Conservation (phyloP, 768 basidiomycete genomes). For the Boletus insuetus region DNA sequence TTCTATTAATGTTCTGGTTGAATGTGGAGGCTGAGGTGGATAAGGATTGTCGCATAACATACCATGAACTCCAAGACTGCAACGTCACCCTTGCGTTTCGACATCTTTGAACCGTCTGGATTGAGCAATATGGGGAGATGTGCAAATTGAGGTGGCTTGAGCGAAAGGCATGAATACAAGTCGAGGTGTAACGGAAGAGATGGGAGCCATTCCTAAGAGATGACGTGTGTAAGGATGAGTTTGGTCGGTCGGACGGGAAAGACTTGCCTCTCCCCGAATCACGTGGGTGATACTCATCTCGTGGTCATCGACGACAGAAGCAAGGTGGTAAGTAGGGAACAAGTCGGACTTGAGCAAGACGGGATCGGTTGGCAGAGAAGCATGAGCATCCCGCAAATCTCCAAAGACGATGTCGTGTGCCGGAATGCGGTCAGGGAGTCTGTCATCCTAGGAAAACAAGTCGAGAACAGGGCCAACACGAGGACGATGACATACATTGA, state of each 20-base stretch:
- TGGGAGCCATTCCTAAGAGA: conserved; percentile 86
- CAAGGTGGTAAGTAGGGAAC: conserved; percentile 95
- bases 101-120: conserved; percentile 89
- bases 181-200: conserved; percentile 91
- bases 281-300: conserved; percentile 97
- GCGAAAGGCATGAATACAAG: conserved; percentile 74
- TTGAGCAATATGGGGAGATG: conserved; percentile 92
- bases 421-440: conserved; percentile 47
- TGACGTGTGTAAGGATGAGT: not conserved
- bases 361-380: conserved; percentile 83
- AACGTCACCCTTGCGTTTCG: conserved; percentile 90
- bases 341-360: conserved; percentile 89
- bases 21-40: not conserved
- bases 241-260: not conserved
- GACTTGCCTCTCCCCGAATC: conserved; percentile 80
- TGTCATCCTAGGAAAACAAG: conserved; percentile 48
- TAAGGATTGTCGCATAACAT: conserved; percentile 13
- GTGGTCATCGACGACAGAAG: conserved; percentile 93
- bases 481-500: conserved; percentile 62
- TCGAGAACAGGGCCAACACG: not conserved
- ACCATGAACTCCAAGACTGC: conserved; percentile 86
- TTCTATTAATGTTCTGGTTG: conserved; percentile 41
- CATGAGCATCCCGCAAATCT: conserved; percentile 65
- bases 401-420: conserved; percentile 78
- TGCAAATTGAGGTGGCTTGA: conserved; percentile 77